Base-by-base conservation (phyloP, 129 eudicot genomes). In the Rutidosis leptorrhynchoides region DNA sequence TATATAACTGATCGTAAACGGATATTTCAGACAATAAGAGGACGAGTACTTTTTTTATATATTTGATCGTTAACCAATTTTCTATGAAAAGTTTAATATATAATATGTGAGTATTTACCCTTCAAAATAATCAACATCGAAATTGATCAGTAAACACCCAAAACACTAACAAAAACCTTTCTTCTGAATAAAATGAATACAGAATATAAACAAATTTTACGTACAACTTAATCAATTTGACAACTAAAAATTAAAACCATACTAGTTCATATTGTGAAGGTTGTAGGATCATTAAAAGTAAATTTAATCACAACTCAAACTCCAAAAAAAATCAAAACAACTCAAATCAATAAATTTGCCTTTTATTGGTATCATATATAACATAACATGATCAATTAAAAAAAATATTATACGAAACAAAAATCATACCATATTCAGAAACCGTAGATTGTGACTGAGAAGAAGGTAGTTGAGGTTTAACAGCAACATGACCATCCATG, bases 391-490 rank as follows among this genome's bases (percentile, higher is more conserved):
- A 29, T 16, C 42, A 4, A 40, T 2, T 32, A 6, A 16, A 30
- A 19, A 48, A 19, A 49, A 10, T 8, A 55, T 55, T 3, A 49
- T 11, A 23, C 27, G 35, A 28, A 2, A 30, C 12, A 4, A 32
- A 12, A 40, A 58, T 52, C 52, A 53, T 74, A 84, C 86, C 83
- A 33, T 64, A 58, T 22, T 70, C 67, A 15, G 64, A 73, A 53
- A 64, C 58, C 21, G 73, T 32, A 32, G 83, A 14, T 3, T 64
- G 24, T 30, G 77, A 68, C 2, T 58, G 78, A 70, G 79, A 65
- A 16, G 72, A 67, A 40, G 70, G 78, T 56, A 71, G 42, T 53
- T 77, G 85, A 63, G 83, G 80, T 68, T 68, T 75, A 60, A 75
- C 79, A 43, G 75, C 80, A 67, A 67, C 53, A 77, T 28, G 79